These are phyloP conservation scores for Alliaria petiolata DNA, from an alignment of 345 rosid species.

Conservation along the genomic window DNA sequence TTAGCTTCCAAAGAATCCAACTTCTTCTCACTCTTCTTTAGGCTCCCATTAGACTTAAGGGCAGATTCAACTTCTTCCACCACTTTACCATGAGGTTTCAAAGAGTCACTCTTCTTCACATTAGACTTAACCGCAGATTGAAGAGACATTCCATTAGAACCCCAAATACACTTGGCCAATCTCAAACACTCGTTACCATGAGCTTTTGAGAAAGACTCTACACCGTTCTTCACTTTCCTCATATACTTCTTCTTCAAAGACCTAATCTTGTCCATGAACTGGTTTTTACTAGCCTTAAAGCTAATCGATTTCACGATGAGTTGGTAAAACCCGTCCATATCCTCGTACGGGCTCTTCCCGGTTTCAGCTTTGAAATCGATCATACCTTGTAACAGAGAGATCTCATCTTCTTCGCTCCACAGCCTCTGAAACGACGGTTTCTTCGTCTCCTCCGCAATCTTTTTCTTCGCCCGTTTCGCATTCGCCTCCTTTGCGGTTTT, in stretches of 20 bases:
- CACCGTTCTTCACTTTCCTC: constrained; percentile 10
- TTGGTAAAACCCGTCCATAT: constrained; percentile 28
- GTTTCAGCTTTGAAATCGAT: constrained; percentile 20
- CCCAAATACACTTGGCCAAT: constrained; percentile 37
- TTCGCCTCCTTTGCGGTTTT: background rate
- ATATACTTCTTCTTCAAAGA: constrained; percentile 36
- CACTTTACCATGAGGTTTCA: background rate
- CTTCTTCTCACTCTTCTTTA: background rate
- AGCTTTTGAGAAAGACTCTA: constrained; percentile 8
- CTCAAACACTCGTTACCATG: constrained; percentile 28
- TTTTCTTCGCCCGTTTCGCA: constrained; percentile 10
- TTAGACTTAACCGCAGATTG: background rate
- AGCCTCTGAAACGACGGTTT: constrained; percentile 14
- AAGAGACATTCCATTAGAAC: background rate
- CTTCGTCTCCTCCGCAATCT: background rate
- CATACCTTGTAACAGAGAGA: constrained; percentile 32
- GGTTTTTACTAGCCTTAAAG: constrained; percentile 14
- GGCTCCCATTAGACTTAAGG: background rate
- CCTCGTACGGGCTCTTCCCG: constrained; percentile 18
- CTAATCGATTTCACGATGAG: constrained; percentile 18
- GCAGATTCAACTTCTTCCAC: background rate
- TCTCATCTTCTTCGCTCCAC: constrained; percentile 44
- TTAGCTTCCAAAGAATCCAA: background rate
- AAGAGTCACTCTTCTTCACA: background rate
- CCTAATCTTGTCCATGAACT: constrained; percentile 36